Evolutionary conservation across 768 basidiomycete genomes (phyloP).

Genomic region (Gloeophyllum trabeum): DNA sequence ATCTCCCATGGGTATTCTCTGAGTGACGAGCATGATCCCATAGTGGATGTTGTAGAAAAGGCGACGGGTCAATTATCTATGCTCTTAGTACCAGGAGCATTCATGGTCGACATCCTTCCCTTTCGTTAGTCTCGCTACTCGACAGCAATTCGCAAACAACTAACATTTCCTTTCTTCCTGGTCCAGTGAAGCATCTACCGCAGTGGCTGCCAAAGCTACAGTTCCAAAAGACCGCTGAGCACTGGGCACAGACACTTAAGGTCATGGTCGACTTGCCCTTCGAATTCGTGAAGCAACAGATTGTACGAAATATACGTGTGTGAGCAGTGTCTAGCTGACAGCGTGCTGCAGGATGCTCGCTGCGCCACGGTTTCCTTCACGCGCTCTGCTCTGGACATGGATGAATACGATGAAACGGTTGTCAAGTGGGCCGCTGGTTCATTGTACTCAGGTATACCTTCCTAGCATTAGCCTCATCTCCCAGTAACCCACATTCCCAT

Average conservation of each 20-base stretch:
- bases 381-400: conserved; percentile 3
- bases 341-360: conserved; percentile 6
- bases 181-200: conserved; percentile 20
- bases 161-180: no score
- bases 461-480: no score
- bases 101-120: conserved; percentile 20
- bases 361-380: conserved; percentile 9
- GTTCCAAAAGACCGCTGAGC: conserved; percentile 21
- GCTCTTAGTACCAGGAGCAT: conserved; percentile 19
- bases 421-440: conserved; percentile 12
- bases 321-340: no score
- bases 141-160: no score
- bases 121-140: conserved; percentile 19
- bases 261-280: conserved; percentile 17
- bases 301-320: no score
- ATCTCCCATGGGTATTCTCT: conserved; percentile 19
- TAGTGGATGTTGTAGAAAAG: conserved; percentile 14
- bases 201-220: conserved; percentile 27
- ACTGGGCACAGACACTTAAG: conserved; percentile 9
- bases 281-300: conserved; percentile 17
- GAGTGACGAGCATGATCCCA: conserved; percentile 11
- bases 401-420: conserved; percentile 4
- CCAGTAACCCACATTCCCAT: neutral
- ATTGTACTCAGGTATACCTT: conserved; percentile 10
- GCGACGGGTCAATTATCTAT: conserved; percentile 13